Evolutionary conservation across 1,284 basidiomycete genomes (phyloP), one percentile per base, ranked within the genome.

Genomic region (Chalciporus sp.): DNA sequence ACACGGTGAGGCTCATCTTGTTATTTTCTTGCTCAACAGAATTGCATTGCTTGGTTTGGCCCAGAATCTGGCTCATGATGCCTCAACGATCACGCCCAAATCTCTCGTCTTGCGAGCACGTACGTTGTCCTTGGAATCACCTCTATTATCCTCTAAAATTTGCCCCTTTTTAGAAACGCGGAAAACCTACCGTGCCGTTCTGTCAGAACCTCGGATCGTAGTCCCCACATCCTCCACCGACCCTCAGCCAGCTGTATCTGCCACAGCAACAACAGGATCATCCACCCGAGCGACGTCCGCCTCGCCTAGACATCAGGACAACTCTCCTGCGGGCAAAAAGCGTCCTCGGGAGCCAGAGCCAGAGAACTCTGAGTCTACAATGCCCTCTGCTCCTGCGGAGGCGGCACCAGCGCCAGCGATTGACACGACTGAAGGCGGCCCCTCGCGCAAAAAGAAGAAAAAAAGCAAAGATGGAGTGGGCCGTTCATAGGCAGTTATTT

Each of bases 21-120:
- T 11, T 20, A 23, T 11, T 26, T 29, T 12, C 10, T 3, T 19
- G 3, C 19, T 2, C 47, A 16, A 16, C 29, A 88, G 89, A 28
- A 79, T 88, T 10, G 76, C 83, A 0, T 63, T 92, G 3, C 76
- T 91, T 8, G 88, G 84, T 5, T 67, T 92, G 20, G 71, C 85
- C 0, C 85, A 86, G 64, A 81, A 90, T 62, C 69, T 77, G 14
- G 84, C 87, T 0, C 84, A 88, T 61, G 80, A 81, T 48, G 80
- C 85, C 7, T 75, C 81, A 1, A 81, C 85, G 0, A 80, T 77
- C 46, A 76, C 76, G 0, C 82, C 88, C 0, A 88, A 87, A 63
- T 83, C 85, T 0, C 70, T 91, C 1, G 74, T 90, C 3, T 68
- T 90, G 27, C 82, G 88, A 52, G 85, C 89, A n/a, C 84, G 90